These are phyloP conservation scores for Strobilomyces dryophilus DNA, from an alignment of 768 basidiomycete species.

Conservation along the genomic window DNA sequence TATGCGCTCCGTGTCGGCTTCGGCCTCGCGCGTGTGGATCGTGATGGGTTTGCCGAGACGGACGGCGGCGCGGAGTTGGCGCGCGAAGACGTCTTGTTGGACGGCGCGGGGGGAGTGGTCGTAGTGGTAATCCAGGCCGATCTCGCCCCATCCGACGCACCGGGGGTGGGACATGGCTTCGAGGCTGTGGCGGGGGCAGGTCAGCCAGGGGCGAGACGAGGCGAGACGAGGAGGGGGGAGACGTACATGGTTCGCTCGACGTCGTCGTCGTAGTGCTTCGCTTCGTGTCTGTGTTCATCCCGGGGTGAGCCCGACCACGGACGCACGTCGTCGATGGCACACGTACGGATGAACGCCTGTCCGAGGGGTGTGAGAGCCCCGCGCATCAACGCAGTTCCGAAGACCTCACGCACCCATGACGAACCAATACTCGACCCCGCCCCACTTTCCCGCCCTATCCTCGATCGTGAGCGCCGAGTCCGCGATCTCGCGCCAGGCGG, in stretches of 20 bases:
- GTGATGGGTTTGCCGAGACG: slow-evolving; percentile 71
- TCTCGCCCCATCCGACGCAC: slow-evolving; percentile 88
- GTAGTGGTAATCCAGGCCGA: slow-evolving; percentile 85
- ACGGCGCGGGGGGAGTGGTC: slow-evolving; percentile 67
- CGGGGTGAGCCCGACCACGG: too few species aligned
- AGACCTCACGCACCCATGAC: slow-evolving; percentile 55
- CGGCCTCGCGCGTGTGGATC: slow-evolving; percentile 84
- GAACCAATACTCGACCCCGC: slow-evolving; percentile 74
- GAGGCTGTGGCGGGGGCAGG: slow-evolving; percentile 38
- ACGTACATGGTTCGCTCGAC: slow-evolving; percentile 68
- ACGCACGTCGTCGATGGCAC: slow-evolving; percentile 1
- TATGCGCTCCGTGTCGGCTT: slow-evolving; percentile 76
- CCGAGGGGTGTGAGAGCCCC: too few species aligned
- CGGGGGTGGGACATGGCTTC: slow-evolving; percentile 76
- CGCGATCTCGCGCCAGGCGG: slow-evolving; percentile 64
- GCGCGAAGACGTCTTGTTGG: slow-evolving; percentile 61
- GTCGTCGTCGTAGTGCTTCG: slow-evolving; percentile 59
- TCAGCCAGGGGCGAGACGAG: not conserved
- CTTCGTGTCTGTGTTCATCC: slow-evolving; percentile 31
- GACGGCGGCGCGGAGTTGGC: slow-evolving; percentile 69
- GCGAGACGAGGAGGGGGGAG: not conserved
- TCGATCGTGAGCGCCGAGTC: slow-evolving; percentile 46
- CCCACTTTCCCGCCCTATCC: slow-evolving; percentile 50
- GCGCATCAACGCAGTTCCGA: too few species aligned
- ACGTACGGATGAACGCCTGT: slow-evolving; percentile 72